These are phyloP conservation scores for Phytophthora capsici DNA, from an alignment of 352 stramenopile genomes.

Conservation along the genomic window DNA sequence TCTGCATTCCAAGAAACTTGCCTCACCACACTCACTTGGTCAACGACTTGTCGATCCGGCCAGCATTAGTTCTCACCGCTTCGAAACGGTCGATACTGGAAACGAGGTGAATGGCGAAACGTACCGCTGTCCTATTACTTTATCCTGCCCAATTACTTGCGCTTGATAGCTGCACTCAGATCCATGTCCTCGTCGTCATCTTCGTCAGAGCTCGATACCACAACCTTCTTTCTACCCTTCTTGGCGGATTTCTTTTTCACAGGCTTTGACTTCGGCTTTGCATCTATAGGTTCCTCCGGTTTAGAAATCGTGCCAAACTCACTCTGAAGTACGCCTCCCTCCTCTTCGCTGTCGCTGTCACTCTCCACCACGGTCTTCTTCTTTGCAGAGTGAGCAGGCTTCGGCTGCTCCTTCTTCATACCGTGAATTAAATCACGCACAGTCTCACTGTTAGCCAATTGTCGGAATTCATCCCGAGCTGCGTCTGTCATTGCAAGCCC, in stretches of 20 bases:
- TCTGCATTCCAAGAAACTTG: conserved; percentile 46
- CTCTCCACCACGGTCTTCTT: conserved; percentile 38
- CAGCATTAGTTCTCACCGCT: conserved; percentile 23
- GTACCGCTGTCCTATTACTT: conserved; percentile 37
- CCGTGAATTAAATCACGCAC: conserved; percentile 52
- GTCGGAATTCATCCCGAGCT: conserved; percentile 62
- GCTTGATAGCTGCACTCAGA: conserved; percentile 77
- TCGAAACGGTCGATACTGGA: conserved; percentile 23
- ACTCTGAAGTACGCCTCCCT: conserved; percentile 75
- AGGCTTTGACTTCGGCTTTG: conserved; percentile 17
- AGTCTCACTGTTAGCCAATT: conserved; percentile 58
- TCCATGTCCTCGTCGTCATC: conserved; percentile 67
- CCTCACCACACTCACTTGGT: neutral
- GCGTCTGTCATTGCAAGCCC: conserved; percentile 38
- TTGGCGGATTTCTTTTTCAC: conserved; percentile 24
- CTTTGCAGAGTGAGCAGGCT: conserved; percentile 6
- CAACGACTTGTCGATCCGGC: conserved; percentile 1
- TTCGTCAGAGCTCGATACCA: conserved; percentile 50
- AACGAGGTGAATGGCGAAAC: conserved; percentile 26
- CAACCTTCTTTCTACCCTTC: conserved; percentile 56
- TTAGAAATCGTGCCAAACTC: conserved; percentile 53
- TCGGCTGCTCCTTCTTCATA: conserved; percentile 30
- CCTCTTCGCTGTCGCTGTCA: conserved; percentile 79
- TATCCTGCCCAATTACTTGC: conserved; percentile 50
- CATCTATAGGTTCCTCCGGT: conserved; percentile 14